phyloP scores from a whole-genome alignment of 108 stramenopile species.

The Bacterosira constricta region DNA sequence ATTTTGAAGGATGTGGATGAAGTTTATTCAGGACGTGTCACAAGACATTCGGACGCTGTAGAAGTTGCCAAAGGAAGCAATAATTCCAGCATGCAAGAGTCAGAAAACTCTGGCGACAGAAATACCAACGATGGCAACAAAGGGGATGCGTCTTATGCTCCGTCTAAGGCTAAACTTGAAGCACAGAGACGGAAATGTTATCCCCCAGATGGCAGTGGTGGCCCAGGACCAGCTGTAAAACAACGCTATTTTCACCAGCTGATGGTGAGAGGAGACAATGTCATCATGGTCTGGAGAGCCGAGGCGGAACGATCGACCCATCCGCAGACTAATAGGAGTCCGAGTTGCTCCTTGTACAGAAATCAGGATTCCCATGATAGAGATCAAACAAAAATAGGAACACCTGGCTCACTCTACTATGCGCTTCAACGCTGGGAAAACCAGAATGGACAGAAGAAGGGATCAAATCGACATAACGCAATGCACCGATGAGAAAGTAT shows the following conservation, averaged over 20 bases:
- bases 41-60: constrained; percentile 16
- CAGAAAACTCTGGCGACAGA: not conserved
- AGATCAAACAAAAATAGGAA: constrained; percentile 21
- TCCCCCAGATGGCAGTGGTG: constrained; percentile 44
- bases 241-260: constrained; percentile 73
- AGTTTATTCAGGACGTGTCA: constrained; percentile 59
- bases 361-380: not conserved
- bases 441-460: not conserved
- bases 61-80: constrained; percentile 43
- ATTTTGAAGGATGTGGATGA: constrained; percentile 80
- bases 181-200: constrained; percentile 46
- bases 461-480: too few relatives aligned
- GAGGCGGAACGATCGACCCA: constrained; percentile 51
- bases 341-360: constrained; percentile 18
- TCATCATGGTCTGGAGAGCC: constrained; percentile 80
- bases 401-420: constrained; percentile 42
- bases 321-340: constrained; percentile 43
- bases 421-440: constrained; percentile 37
- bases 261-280: constrained; percentile 80
- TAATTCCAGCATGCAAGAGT: constrained; percentile 42
- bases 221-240: constrained; percentile 45
- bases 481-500: too few relatives aligned
- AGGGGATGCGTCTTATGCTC: constrained; percentile 8
- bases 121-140: not conserved
- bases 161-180: constrained; percentile 45